Evolutionary conservation across 495 filamentous ascomycete species (phyloP).

Genomic region (Hypoxylon fuscum): DNA sequence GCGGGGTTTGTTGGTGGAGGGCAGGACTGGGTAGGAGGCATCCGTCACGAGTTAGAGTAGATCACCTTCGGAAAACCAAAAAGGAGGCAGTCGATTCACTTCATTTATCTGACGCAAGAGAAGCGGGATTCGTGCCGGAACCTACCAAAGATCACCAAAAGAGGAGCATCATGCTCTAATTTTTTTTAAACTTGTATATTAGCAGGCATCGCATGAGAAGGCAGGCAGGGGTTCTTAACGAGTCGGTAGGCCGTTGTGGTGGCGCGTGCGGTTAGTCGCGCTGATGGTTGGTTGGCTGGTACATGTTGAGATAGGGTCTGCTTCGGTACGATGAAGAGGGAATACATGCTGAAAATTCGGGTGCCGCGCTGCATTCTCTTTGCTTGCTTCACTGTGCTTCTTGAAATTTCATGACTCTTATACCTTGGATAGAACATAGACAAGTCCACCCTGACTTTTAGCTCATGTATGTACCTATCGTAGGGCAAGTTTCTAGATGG

Average conservation of each 20-base stretch:
- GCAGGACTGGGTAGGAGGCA: slow-evolving; percentile 9
- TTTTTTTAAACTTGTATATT: slow-evolving; percentile 34
- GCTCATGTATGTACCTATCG: too few species aligned
- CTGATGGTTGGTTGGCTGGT: not conserved
- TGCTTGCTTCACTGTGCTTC: not conserved
- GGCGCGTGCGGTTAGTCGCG: not conserved
- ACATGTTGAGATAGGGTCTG: not conserved
- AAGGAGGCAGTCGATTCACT: slow-evolving; percentile 8
- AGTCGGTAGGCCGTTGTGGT: slow-evolving; percentile 11
- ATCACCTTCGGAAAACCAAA: slow-evolving; percentile 8
- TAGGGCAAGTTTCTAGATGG: too few species aligned
- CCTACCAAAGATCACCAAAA: slow-evolving; percentile 7
- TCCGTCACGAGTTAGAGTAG: slow-evolving; percentile 10
- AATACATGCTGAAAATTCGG: slow-evolving; percentile 1
- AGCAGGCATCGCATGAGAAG: slow-evolving; percentile 7
- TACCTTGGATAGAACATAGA: too few species aligned
- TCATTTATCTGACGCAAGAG: not conserved
- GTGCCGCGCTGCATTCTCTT: not conserved
- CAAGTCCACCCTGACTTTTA: too few species aligned
- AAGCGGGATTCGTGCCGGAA: not conserved
- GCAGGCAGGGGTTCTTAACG: slow-evolving; percentile 9
- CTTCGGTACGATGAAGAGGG: slow-evolving; percentile 12
- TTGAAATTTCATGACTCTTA: not conserved
- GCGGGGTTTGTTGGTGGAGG: slow-evolving; percentile 7
- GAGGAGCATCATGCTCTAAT: slow-evolving; percentile 9